phyloP scores from a whole-genome alignment of 164 flowering plant species.

The Vitis rotundifolia region DNA sequence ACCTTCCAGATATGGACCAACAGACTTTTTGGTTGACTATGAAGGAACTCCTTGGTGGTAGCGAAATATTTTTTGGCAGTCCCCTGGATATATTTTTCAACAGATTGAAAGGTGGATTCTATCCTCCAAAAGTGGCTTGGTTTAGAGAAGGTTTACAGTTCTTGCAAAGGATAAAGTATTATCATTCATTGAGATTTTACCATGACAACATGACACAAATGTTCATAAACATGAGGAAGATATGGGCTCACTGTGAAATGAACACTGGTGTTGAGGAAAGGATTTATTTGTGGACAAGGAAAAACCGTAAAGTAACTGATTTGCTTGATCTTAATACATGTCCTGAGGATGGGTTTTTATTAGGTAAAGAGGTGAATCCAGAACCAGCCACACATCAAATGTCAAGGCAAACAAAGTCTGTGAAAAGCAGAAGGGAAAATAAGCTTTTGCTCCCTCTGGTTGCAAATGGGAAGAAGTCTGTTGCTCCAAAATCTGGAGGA shows the following conservation, averaged over 20 bases:
- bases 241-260: constrained; percentile 29
- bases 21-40: constrained; percentile 36
- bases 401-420: constrained; percentile 14
- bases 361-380: constrained; percentile 5
- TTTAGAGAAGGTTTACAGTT: constrained; percentile 28
- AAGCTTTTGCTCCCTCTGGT: constrained; percentile 11
- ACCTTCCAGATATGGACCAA: constrained; percentile 43
- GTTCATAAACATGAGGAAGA: constrained; percentile 29
- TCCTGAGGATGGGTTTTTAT: constrained; percentile 21
- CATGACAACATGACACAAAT: constrained; percentile 28
- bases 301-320: constrained; percentile 11
- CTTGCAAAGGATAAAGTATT: constrained; percentile 26
- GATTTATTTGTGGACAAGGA: constrained; percentile 23
- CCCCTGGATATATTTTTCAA: constrained; percentile 28
- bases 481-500: constrained; percentile 16
- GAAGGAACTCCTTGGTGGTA: constrained; percentile 36
- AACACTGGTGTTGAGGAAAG: constrained; percentile 22
- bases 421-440: constrained; percentile 9
- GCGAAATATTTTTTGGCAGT: constrained; percentile 32
- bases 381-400: neutral
- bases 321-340: constrained; percentile 31
- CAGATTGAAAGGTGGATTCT: constrained; percentile 36
- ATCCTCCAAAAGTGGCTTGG: constrained; percentile 28
- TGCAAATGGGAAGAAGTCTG: constrained; percentile 21
- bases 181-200: constrained; percentile 27